A percentile compares a stretch with the other conserved stretches of the same genome.
Conservation (phyloP, 805 yeast species). For the Pichia nanzhaoensis region DNA sequence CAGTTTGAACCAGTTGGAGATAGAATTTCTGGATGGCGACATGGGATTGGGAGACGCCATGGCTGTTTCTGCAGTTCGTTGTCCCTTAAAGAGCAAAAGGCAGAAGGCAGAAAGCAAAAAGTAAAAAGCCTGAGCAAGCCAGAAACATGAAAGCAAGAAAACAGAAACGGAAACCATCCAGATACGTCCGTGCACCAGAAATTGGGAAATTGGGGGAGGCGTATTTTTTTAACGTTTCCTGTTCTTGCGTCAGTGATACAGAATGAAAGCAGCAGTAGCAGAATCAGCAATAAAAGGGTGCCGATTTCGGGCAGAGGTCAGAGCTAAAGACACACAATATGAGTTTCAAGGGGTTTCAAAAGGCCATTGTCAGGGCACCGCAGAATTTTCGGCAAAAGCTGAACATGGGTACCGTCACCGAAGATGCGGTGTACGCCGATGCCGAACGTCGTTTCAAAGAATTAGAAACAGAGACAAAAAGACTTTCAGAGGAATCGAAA, state of each 20-base stretch:
- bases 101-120: no score
- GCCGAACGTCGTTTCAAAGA: conserved; percentile 96
- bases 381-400: conserved; percentile 85
- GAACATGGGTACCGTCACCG: conserved; percentile 76
- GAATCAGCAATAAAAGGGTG: not conserved
- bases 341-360: conserved; percentile 86
- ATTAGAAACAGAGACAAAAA: conserved; percentile 82
- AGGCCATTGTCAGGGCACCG: conserved; percentile 81
- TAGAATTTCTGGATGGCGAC: conserved; percentile 11
- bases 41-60: conserved; percentile 1
- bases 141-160: no score
- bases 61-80: not conserved
- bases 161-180: no score
- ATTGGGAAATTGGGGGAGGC: no score
- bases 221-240: no score
- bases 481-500: conserved; percentile 81
- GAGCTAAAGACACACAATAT: conserved; percentile 29
- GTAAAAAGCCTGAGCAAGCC: no score
- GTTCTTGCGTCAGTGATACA: no score
- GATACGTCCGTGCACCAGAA: no score
- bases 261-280: no score
- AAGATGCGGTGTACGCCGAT: conserved; percentile 85
- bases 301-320: not conserved
- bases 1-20: conserved; percentile 11
- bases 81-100: no score